Base-by-base conservation (phyloP, 2,329 filamentous ascomycete species). In the Aspergillus luchuensis region DNA sequence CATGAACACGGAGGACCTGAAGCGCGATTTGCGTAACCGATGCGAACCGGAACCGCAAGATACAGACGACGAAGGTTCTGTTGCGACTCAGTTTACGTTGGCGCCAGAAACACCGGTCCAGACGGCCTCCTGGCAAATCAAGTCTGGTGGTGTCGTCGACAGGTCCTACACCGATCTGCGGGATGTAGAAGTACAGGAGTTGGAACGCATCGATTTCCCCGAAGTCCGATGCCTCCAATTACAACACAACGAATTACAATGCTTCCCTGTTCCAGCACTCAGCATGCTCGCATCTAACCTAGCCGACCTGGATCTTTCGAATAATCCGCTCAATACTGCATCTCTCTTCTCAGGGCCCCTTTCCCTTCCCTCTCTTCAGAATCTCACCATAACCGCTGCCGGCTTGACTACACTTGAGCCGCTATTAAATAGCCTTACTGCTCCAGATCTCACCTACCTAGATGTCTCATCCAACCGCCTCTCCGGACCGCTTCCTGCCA, bases 391-490 rank as follows among this genome's bases (percentile, higher is more conserved):
- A 21, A 82, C 86, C 47, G 85, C 85, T 23, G 94, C 95, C 72
- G 88, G 88, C 49, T 86, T 97, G 61, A 87, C 85, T 0, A 87
- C 87, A 3, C 78, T 97, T 8, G 82, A 84, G 1, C 86, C 89
- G 0, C 78, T 98, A 15, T 82, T 86, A 3, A 77, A 81, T 5
- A 80, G 87, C 65, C 83, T 98, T 5, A 82, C 84, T n/a, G 92
- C 93, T 0, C 92, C 92, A 0, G 81, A 79, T 6, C 82, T 98
- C 6, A 86, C 89, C 57, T 90, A 89, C 67, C 81, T 97, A 1
- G 91, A 98, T 71, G 82, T 96, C 7, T 92, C 90, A 23, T 85
- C 89, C 65, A 98, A 98, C 73, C 87, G 90, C n/a, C 78, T 98
- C 30, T 84, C 87, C 0, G 83, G 84, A 5, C 53, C 84, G 0